phyloP scores from a whole-genome alignment of 176 grass and related monocot genomes.

The Oryza rufipogon region DNA sequence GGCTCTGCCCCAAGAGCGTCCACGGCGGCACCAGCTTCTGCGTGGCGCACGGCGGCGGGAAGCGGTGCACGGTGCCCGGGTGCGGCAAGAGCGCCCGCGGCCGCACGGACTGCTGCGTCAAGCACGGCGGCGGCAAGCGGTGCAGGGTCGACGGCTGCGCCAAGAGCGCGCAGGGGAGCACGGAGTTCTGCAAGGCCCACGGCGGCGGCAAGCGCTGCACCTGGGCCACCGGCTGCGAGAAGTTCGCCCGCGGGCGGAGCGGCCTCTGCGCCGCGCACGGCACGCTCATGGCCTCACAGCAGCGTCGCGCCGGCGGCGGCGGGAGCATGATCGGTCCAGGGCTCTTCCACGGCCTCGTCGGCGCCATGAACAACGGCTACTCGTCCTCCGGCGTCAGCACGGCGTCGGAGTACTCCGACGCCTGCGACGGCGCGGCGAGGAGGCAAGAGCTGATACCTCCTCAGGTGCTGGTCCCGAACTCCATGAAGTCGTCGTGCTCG shows the following conservation, averaged over 20 bases:
- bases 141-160: constrained; percentile 57
- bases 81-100: constrained; percentile 82
- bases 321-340: constrained; percentile 51
- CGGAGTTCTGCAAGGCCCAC: constrained; percentile 74
- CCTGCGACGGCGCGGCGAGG: constrained; percentile 25
- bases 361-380: constrained; percentile 26
- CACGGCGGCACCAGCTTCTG: constrained; percentile 74
- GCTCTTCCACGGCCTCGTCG: constrained; percentile 72
- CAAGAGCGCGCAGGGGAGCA: constrained; percentile 82
- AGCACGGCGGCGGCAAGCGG: constrained; percentile 74
- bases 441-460: constrained; percentile 62
- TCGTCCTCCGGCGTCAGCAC: constrained; percentile 56
- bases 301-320: background rate
- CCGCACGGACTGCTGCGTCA: constrained; percentile 66
- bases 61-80: constrained; percentile 62
- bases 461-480: constrained; percentile 68
- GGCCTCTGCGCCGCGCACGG: constrained; percentile 74
- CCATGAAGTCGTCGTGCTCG: constrained; percentile 53
- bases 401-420: constrained; percentile 54
- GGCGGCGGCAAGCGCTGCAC: constrained; percentile 73
- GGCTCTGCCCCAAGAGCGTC: constrained; percentile 76
- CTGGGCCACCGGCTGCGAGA: constrained; percentile 61
- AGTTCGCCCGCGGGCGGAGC: constrained; percentile 71
- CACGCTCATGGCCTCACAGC: constrained; percentile 54
- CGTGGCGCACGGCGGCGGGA: constrained; percentile 80